phyloP scores from a whole-genome alignment of 306 rosid species.

The Amphicarpaea edgeworthii region DNA sequence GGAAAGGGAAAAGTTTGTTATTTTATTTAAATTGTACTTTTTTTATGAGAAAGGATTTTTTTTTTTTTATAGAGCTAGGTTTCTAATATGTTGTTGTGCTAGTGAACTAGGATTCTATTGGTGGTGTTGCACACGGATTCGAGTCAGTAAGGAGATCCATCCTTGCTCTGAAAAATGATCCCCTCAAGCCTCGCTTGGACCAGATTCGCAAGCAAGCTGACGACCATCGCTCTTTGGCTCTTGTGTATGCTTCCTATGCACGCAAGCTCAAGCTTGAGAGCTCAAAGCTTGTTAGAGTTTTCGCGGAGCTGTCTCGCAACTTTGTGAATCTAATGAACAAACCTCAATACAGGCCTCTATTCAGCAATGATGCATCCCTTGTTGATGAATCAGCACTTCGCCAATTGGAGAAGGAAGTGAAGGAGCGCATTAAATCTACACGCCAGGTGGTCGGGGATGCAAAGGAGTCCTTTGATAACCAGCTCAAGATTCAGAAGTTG shows the following conservation, averaged over 20 bases:
- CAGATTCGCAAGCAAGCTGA: conserved; percentile 99
- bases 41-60: neutral
- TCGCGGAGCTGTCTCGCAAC: conserved; percentile 77
- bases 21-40: neutral
- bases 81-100: conserved; percentile 3
- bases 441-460: conserved; percentile 87
- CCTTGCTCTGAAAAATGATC: conserved; percentile 81
- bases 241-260: conserved; percentile 80
- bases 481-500: conserved; percentile 90
- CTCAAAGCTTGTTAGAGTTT: conserved; percentile 82
- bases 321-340: conserved; percentile 76
- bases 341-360: conserved; percentile 61
- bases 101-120: conserved; percentile 62
- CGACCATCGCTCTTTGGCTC: conserved; percentile 80
- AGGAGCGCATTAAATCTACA: conserved; percentile 79
- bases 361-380: conserved; percentile 60
- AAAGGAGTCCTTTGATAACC: conserved; percentile 90
- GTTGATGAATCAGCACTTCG: conserved; percentile 76
- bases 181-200: conserved; percentile 84
- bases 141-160: conserved; percentile 66
- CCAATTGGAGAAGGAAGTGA: conserved; percentile 90
- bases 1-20: neutral
- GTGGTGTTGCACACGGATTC: conserved; percentile 54
- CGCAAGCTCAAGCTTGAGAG: conserved; percentile 92
- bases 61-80: conserved; percentile 24